phyloP scores from a whole-genome alignment of 805 yeast species.

The Kodamaea lidongshanica region DNA sequence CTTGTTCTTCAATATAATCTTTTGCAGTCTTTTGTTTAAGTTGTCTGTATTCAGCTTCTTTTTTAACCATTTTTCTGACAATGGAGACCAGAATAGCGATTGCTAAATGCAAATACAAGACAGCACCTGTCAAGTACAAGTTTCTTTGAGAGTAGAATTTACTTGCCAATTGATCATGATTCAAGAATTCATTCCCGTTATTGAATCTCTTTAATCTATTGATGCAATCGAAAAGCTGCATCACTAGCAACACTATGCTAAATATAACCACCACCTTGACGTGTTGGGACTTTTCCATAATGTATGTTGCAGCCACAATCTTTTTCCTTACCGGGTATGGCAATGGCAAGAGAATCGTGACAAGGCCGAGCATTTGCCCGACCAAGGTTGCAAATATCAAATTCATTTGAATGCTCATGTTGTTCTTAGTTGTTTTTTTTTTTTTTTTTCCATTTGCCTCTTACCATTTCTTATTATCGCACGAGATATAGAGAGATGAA shows the following conservation, averaged over 20 bases:
- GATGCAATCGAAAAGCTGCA: conserved; percentile 52
- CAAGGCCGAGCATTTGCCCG: conserved; percentile 46
- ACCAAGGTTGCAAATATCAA: conserved; percentile 43
- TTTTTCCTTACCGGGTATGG: conserved; percentile 43
- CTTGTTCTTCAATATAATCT: conserved; percentile 9
- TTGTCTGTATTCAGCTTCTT: conserved; percentile 27
- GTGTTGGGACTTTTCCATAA: conserved; percentile 32
- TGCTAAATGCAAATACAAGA: conserved; percentile 48
- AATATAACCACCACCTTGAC: conserved; percentile 42
- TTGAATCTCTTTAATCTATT: conserved; percentile 32
- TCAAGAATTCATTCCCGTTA: conserved; percentile 17
- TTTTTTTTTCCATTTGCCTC: conserved; percentile 2
- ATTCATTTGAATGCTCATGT: conserved; percentile 44
- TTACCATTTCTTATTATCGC: no score
- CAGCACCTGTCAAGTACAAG: conserved; percentile 57
- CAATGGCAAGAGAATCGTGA: conserved; percentile 48
- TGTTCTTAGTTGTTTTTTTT: conserved; percentile 6
- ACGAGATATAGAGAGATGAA: no score
- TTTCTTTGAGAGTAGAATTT: conserved; percentile 62
- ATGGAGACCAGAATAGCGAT: conserved; percentile 50
- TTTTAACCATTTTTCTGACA: conserved; percentile 46
- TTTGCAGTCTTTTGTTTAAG: conserved; percentile 10
- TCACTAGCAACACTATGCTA: conserved; percentile 34
- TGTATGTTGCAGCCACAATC: conserved; percentile 33
- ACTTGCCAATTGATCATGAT: conserved; percentile 49